Conservation (phyloP, 129 eudicot genomes). For the Mikania micrantha region DNA sequence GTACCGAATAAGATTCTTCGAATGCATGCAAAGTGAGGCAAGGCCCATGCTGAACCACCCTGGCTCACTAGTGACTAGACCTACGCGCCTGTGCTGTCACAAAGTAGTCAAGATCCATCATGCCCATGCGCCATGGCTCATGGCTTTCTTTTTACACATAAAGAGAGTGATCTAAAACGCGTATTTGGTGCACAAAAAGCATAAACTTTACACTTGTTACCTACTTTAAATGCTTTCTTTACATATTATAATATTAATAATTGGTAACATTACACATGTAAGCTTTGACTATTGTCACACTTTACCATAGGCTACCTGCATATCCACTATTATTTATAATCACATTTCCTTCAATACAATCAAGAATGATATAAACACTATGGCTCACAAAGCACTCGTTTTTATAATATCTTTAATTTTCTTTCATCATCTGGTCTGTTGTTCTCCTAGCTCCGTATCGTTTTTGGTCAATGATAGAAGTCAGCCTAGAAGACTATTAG, state of each 20-base stretch:
- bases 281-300: too few species aligned
- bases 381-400: slow-evolving; percentile 35
- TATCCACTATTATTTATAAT: too few species aligned
- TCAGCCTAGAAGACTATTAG: slow-evolving; percentile 53
- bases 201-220: slow-evolving; percentile 41
- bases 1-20: slow-evolving; percentile 5
- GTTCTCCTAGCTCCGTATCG: slow-evolving; percentile 8
- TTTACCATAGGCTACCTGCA: too few species aligned
- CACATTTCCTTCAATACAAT: not conserved
- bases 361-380: slow-evolving; percentile 14
- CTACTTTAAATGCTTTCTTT: slow-evolving; percentile 7
- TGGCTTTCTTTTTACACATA: not conserved
- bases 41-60: slow-evolving; percentile 18
- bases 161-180: slow-evolving; percentile 10
- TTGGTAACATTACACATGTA: slow-evolving; percentile 32
- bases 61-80: not conserved
- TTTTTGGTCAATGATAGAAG: slow-evolving; percentile 18
- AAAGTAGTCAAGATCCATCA: slow-evolving; percentile 18
- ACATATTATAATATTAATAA: not conserved
- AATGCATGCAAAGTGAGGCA: slow-evolving; percentile 3
- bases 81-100: slow-evolving; percentile 2
- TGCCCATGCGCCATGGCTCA: slow-evolving; percentile 16
- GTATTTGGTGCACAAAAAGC: slow-evolving; percentile 17
- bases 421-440: slow-evolving; percentile 22
- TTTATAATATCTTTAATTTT: slow-evolving; percentile 42